Base-by-base conservation (phyloP, 257 asterid genomes). In the Solanum tacnaense region DNA sequence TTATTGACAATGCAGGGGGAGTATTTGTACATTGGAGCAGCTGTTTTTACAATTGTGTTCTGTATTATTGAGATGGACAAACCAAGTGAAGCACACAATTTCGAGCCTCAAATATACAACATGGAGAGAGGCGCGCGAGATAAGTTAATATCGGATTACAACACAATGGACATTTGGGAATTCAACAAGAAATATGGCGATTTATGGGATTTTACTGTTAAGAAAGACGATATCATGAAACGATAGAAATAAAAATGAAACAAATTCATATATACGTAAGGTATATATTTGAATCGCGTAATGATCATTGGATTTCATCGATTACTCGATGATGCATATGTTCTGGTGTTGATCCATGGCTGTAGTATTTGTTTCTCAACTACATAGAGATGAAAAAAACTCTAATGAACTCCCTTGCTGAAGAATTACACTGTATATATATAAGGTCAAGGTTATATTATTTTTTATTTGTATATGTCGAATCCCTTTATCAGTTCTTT, bases 111-210 rank as follows among this genome's bases (percentile, higher is more conserved):
- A 88, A 96, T 96, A 88, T 96, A 96, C 88, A 94, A 92, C 71
- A 95, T 96, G 98, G 99, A 96, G 87, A 90, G 98, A 90, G 98
- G 98, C 21, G 95, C 95, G 3, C 95, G 99, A 1, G 98, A 96
- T 88, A 95, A 96, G 94, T 88, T 96, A 79, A 96, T 96, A 74
- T 88, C 95, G 1, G 97, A 96, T 86, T 96, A 96, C 88, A 96
- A 96, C 92, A 92, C 98, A 7, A 96, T 96, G 99, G 94, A 94
- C 85, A 92, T 93, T 21, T 96, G 99, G 98, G 99, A 96, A 86
- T 96, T 96, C 92, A 96, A 95, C 76, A 94, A 95, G 93, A 96
- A 96, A 83, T 96, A 95, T 73, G 97, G 96, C 0, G 99, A 96
- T 58, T 41, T 96, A 7, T 95, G 98, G 98, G 99, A 96, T 91